Percentiles rank a stretch among this genome's conserved stretches.
Evolutionary conservation across 495 filamentous ascomycete species (phyloP).

Genomic region (Podospora pseudocomata): DNA sequence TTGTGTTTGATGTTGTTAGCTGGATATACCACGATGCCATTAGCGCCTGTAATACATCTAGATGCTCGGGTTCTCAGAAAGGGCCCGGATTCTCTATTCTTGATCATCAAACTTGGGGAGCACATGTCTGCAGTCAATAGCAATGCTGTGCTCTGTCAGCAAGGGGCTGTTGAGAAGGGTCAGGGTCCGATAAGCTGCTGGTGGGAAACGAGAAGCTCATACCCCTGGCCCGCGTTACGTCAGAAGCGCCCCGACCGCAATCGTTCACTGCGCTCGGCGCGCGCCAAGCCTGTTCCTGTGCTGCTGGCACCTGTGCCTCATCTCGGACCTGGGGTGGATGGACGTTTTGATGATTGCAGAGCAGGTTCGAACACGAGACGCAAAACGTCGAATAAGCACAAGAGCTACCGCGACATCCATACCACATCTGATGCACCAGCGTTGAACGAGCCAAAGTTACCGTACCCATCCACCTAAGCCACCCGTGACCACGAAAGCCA

Average conservation of each 20-base stretch:
- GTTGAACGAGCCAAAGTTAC: neutral
- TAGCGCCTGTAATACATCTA: neutral
- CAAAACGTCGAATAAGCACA: neutral
- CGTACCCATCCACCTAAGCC: neutral
- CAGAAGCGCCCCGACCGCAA: slow-evolving; percentile 6
- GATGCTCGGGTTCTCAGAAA: neutral
- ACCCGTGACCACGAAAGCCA: neutral
- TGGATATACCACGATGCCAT: neutral
- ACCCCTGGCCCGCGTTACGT: slow-evolving; percentile 13
- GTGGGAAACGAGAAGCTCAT: slow-evolving; percentile 4
- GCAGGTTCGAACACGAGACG: neutral
- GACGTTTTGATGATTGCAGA: neutral
- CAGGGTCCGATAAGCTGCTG: too few relatives aligned
- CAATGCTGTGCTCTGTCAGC: neutral
- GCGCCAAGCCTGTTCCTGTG: slow-evolving; percentile 8
- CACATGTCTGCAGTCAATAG: neutral
- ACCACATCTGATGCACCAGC: neutral
- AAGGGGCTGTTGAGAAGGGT: neutral
- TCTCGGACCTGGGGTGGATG: neutral
- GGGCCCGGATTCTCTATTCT: neutral
- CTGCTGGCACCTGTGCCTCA: neutral
- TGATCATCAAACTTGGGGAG: neutral
- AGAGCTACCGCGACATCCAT: neutral
- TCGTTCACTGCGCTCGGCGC: neutral
- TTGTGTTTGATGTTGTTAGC: neutral